Base-by-base conservation (phyloP, 139 green algal species). In the Chlamydomonas applanata region DNA sequence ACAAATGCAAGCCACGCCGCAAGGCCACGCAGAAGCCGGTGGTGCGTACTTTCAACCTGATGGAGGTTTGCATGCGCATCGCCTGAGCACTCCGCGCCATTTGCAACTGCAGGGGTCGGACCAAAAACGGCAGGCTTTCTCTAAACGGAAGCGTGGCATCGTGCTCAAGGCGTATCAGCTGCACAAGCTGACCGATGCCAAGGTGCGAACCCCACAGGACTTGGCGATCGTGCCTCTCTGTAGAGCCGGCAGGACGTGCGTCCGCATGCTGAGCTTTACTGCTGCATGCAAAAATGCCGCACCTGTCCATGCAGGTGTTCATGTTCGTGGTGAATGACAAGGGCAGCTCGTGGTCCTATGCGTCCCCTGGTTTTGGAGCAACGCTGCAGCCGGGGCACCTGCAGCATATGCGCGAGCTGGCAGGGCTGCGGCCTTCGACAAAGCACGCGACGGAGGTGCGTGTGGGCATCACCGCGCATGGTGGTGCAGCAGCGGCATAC, bases 301-400 rank as follows among this genome's bases (percentile, higher is more conserved):
- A 29, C 32, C 13, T 24, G 1, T 24, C 2, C 30, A 14, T 46
- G 32, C 76, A 89, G 85, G 82, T 90, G 19, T 90, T 90, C 69
- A 74, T 88, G 59, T 91, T 91, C 72, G 77, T 87, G 13, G 79
- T 85, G 19, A 91, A 89, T 27, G 86, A 89, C 71, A 91, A 91
- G 64, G 86, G 86, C 57, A 85, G 69, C 25, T 86, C 78, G 24
- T 91, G 86, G 86, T 81, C 83, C 2, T 91, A 91, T 56, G 81
- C 86, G 2, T 85, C 81, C 0, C 86, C 86, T 7, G 81, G 86
- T 16, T 91, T 89, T 63, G 74, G 62, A 0, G 33, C 54, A 0
- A 70, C 83, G 0, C 62, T 88, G 9, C 68, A 46, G 45, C 72
- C 65, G 13, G 45, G 54, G 19, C 67, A 87, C 61, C 81, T 91